Base-by-base conservation (phyloP, 2,329 filamentous ascomycete species). In the Calcarisporium arbuscula region DNA sequence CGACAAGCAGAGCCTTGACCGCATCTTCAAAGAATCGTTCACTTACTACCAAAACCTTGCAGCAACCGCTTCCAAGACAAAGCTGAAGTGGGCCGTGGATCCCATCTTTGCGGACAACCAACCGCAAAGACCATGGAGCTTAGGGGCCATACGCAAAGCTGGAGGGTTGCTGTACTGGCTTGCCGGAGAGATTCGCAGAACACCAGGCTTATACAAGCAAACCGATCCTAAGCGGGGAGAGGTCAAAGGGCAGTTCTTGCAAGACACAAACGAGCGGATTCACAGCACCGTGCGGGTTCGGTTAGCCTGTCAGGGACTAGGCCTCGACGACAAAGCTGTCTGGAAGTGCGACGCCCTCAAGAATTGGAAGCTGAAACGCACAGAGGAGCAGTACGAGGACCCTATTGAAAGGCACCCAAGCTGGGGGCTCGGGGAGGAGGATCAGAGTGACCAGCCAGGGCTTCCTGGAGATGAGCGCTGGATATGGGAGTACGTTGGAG, bases 261-360 rank as follows among this genome's bases (percentile, higher is more conserved):
- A 64, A 33, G 62, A 70, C 40, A 77, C 72, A 8, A 71, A 74
- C 44, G 72, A 77, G 51, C 62, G 67, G 8, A 64, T 76, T 21
- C 72, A 77, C 48, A 65, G 66, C 40, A 71, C 68, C 3, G 72
- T 72, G 2, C 63, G 72, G 2, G 60, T 73, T n/a, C 64, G 71
- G 4, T 60, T 76, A 11, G 66, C 67, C 3, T 67, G 67, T 39
- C 49, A 62, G 32, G 72, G 72, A 2, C 60, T 72, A 4, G 68
- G 64, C 1, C 55, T 69, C 20, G 63, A 75, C 41, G 72, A 76
- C 45, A 49, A 54, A 17, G 54, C 48, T 1, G 38, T 59, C n/a
- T 77, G 71, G 68, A 51, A 55, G 12, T 70, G 66, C 14, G 48
- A 61, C 0, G 62, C 72, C 0, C 54, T 74, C 7, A 49, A 58